These are phyloP conservation scores for Lodderomyces theae DNA, from an alignment of 1,139 yeast species.

Conservation along the genomic window DNA sequence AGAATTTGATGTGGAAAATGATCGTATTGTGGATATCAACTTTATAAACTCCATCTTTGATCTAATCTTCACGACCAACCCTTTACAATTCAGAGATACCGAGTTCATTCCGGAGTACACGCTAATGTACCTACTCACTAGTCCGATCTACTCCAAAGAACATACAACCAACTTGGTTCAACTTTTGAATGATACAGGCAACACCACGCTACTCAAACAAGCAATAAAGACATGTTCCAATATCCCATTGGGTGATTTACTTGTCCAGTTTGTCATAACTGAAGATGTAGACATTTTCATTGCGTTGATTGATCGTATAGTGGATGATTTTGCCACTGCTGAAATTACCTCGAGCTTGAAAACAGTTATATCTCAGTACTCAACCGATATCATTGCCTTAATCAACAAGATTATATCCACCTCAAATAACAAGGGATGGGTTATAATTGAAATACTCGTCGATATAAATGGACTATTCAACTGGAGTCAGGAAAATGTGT, in stretches of 20 bases:
- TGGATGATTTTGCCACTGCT: constrained; percentile 55
- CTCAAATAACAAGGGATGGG: constrained; percentile 48
- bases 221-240: constrained; percentile 79
- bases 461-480: constrained; percentile 73
- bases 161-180: constrained; percentile 54
- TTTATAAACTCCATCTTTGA: constrained; percentile 52
- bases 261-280: constrained; percentile 48
- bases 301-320: constrained; percentile 65
- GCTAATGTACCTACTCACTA: constrained; percentile 73
- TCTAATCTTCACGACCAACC: constrained; percentile 34
- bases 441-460: constrained; percentile 57
- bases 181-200: constrained; percentile 36
- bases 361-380: constrained; percentile 22
- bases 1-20: constrained; percentile 62
- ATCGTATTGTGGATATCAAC: constrained; percentile 61
- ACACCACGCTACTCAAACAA: constrained; percentile 70
- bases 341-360: constrained; percentile 41
- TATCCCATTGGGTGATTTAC: constrained; percentile 59
- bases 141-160: constrained; percentile 74
- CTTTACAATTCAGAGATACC: constrained; percentile 20
- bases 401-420: constrained; percentile 18
- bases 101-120: constrained; percentile 55
- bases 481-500: constrained; percentile 52
- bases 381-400: constrained; percentile 44
- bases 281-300: constrained; percentile 57